These are phyloP conservation scores for Lepidopterella palustris DNA, from an alignment of 495 filamentous ascomycete species.

Conservation along the genomic window DNA sequence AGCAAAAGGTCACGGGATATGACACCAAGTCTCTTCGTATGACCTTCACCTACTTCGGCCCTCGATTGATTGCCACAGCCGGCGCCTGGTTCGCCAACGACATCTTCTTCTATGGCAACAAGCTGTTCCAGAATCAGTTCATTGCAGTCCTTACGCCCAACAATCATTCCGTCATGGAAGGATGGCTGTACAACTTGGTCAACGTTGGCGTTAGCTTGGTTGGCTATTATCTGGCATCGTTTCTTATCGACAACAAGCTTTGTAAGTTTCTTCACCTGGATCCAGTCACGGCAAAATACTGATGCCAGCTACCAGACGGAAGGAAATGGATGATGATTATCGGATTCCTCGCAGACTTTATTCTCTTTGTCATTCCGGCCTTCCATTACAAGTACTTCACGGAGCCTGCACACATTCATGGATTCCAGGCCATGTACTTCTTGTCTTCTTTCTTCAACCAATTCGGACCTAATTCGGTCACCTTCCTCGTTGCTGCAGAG, in stretches of 20 bases:
- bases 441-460: conserved; percentile 93
- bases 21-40: conserved; percentile 70
- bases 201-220: conserved; percentile 76
- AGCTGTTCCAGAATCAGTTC: conserved; percentile 87
- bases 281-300: not conserved
- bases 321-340: conserved; percentile 88
- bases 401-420: conserved; percentile 53
- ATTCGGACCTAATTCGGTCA: conserved; percentile 86
- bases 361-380: conserved; percentile 78
- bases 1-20: conserved; percentile 78
- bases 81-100: conserved; percentile 87
- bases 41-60: conserved; percentile 72
- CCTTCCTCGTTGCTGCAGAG: conserved; percentile 87
- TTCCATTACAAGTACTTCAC: conserved; percentile 81
- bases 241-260: conserved; percentile 84
- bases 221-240: conserved; percentile 76
- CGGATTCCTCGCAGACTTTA: conserved; percentile 79
- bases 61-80: conserved; percentile 75
- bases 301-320: conserved; percentile 44
- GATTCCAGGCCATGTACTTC: conserved; percentile 92
- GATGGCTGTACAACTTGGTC: conserved; percentile 83
- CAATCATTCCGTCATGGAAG: conserved; percentile 62
- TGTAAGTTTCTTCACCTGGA: conserved; percentile 29
- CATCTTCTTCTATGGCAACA: conserved; percentile 97
- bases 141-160: conserved; percentile 63